A percentile compares a stretch with the other conserved stretches of the same genome.
These are phyloP conservation scores for Pseudoneurospora amorphoporcata DNA, from an alignment of 495 filamentous ascomycete genomes.

Conservation along the genomic window DNA sequence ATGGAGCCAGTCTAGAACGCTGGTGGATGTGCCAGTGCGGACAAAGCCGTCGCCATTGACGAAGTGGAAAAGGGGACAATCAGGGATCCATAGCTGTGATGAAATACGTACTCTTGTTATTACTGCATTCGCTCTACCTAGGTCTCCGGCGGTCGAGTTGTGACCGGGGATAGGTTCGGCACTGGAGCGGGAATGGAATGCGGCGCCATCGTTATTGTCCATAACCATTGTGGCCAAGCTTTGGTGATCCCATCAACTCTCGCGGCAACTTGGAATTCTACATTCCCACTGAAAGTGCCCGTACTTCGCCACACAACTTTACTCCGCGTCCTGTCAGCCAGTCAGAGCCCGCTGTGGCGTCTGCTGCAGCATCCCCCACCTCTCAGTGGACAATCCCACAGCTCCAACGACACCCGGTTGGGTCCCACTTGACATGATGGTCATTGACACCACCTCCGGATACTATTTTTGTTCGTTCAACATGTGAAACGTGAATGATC, in stretches of 20 bases:
- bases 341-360: conserved; percentile 9
- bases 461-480: not conserved
- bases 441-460: not conserved
- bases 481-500: not conserved
- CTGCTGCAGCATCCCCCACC: conserved; percentile 3
- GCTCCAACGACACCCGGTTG: not conserved
- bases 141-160: not conserved
- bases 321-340: conserved; percentile 7
- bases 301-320: not conserved
- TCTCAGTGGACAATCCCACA: conserved; percentile 12
- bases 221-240: not conserved
- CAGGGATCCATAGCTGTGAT: not conserved
- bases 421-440: not conserved
- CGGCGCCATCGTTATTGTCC: not conserved
- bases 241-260: not conserved
- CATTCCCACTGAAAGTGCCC: not conserved
- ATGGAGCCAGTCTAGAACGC: not conserved
- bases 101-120: not conserved
- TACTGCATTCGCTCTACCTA: not conserved
- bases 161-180: not conserved
- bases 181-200: not conserved
- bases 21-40: not conserved
- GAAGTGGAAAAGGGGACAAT: not conserved
- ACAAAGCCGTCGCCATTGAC: not conserved
- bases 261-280: not conserved